Evolutionary conservation across 768 basidiomycete species (phyloP), one percentile per base, ranked within the genome.

Genomic region (Leccinum incarnatum): DNA sequence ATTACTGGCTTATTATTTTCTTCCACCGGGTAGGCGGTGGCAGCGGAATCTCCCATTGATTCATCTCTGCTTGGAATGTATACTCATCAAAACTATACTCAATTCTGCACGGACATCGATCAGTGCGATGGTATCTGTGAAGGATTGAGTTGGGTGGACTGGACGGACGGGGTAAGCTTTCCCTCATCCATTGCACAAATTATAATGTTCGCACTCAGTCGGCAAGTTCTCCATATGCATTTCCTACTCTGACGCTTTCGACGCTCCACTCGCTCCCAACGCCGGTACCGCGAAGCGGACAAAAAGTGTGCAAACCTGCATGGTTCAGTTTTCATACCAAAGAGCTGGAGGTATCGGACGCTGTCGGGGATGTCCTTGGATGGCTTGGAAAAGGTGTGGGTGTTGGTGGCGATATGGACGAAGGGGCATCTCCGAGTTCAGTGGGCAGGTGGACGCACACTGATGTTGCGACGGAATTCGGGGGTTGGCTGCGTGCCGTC

Each of bases 71-170:
- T 95, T 61, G 88, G 88, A 3, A 73, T 96, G 7, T 99, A 98
- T 69, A 79, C 95, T 9, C 97, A 99, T 64, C 95, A 98, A 72
- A 98, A 97, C 68, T 93, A 95, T 64, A 81, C 88, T 0, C 87
- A 88, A 56, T 98, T 92, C 67, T 95, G 91, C 67, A 76, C 80
- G 45, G 83, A 88, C 37, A 72, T 94, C 4, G 91, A 94, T 7
- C 81, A 98, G 53, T 87, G 85, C 63, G 82, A 81, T 4, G 82
- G 79, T 3, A 70, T 94, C 12, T 79, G 83, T 8, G 93, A 93
- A 48, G 86, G 84, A 75, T 72, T 95, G 58, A 94, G 92, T 62
- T 87, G 83, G 81, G 76, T 85, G 10, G 93, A 95, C 67, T 81
- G 81, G 1, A 83, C 84, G 61, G 83, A 82, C 5, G 77, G 79